These are phyloP conservation scores for Entomortierella parvispora DNA, from an alignment of 192 early-diverging fungal genomes.

Conservation along the genomic window DNA sequence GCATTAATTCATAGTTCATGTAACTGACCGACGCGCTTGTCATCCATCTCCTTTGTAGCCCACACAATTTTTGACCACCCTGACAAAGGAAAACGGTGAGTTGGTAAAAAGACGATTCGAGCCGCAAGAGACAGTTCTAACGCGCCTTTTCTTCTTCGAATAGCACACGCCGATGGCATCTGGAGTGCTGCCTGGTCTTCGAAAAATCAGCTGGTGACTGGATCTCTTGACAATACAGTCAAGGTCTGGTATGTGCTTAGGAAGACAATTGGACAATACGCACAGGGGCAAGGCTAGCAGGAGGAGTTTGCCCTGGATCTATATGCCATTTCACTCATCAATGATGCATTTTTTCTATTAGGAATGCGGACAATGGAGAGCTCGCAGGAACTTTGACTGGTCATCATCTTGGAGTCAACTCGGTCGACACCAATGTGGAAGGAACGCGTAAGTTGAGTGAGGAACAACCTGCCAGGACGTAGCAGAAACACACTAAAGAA, in stretches of 20 bases:
- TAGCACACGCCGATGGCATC: slow-evolving; percentile 86
- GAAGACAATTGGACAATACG: no score
- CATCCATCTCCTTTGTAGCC: slow-evolving; percentile 42
- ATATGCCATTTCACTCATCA: no score
- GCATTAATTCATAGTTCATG: no score
- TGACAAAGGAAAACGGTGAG: slow-evolving; percentile 58
- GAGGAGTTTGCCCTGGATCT: no score
- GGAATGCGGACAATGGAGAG: slow-evolving; percentile 69
- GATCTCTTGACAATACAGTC: slow-evolving; percentile 81
- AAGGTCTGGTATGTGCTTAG: slow-evolving; percentile 77
- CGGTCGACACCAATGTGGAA: slow-evolving; percentile 69
- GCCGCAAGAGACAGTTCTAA: neutral
- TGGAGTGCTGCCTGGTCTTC: slow-evolving; percentile 86
- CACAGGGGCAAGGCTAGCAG: no score
- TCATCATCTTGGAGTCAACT: slow-evolving; percentile 82
- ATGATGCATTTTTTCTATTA: no score
- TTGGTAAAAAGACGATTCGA: neutral
- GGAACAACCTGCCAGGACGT: neutral
- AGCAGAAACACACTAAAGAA: slow-evolving; percentile 24
- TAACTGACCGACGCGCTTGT: neutral
- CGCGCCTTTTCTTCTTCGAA: neutral
- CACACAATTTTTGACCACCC: slow-evolving; percentile 60
- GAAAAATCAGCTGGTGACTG: slow-evolving; percentile 72
- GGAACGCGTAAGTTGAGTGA: slow-evolving; percentile 59
- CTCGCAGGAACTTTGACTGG: slow-evolving; percentile 69